Conservation (phyloP, 768 basidiomycete species). For the Trametes sanguinea region DNA sequence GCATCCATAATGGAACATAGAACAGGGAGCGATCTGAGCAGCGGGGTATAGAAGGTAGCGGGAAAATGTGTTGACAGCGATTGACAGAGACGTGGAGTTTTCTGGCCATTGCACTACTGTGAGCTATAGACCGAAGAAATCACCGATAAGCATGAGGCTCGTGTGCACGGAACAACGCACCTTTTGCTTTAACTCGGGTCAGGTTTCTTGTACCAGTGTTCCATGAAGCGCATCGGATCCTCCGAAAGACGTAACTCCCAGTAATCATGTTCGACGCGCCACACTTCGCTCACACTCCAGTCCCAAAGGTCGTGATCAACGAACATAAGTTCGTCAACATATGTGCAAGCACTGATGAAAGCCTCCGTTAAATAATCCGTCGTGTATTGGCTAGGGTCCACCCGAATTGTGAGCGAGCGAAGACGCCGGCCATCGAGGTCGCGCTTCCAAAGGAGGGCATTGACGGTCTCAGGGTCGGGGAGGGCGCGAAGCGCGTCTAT, state of each 20-base stretch:
- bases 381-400: not conserved
- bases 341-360: not conserved
- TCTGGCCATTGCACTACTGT: no score
- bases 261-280: not conserved
- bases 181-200: not conserved
- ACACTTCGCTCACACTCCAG: not conserved
- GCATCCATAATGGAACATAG: no score
- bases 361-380: not conserved
- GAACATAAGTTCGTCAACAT: not conserved
- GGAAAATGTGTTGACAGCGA: no score
- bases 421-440: not conserved
- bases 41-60: no score
- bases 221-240: not conserved
- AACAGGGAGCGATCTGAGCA: no score
- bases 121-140: no score
- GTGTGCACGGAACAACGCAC: no score
- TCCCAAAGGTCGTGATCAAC: not conserved
- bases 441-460: not conserved
- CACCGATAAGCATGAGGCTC: no score
- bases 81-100: no score
- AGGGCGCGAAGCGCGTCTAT: not conserved
- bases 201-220: not conserved
- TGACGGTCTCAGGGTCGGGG: not conserved
- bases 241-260: not conserved
- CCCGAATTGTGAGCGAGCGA: not conserved